Evolutionary conservation across 768 basidiomycete species (phyloP).

Genomic region (Pilatotrama ljubarskyi): DNA sequence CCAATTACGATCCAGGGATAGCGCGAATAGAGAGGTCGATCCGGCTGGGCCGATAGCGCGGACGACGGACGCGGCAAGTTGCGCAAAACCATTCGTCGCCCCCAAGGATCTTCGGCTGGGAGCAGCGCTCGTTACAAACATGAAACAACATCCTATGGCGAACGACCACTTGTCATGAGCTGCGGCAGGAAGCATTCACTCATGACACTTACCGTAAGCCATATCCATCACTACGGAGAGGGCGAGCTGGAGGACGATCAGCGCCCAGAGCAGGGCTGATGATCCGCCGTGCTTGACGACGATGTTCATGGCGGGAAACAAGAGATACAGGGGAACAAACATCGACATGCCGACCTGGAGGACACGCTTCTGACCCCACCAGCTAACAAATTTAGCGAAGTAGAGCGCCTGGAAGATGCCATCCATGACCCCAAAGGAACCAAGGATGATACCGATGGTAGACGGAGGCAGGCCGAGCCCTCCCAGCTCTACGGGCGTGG

Average conservation of each 20-base stretch:
- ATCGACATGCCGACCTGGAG: constrained; percentile 30
- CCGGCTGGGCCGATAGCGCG: constrained; percentile 54
- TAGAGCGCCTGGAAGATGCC: constrained; percentile 40
- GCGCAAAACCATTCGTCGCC: constrained; percentile 54
- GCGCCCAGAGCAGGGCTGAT: constrained; percentile 25
- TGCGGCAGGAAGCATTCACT: too few relatives aligned
- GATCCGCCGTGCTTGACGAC: constrained; percentile 23
- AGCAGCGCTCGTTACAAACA: constrained; percentile 34
- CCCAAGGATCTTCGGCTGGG: constrained; percentile 42
- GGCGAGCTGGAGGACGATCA: constrained; percentile 28
- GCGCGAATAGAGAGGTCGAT: constrained; percentile 57
- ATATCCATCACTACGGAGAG: constrained; percentile 31
- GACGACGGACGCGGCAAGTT: constrained; percentile 49
- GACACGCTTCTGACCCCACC: constrained; percentile 38
- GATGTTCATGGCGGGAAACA: constrained; percentile 33
- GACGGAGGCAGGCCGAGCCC: constrained; percentile 40
- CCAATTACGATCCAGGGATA: constrained; percentile 46
- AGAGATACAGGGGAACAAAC: constrained; percentile 28
- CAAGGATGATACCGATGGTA: constrained; percentile 40
- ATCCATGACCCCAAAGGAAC: constrained; percentile 37
- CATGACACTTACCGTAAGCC: constrained; percentile 30
- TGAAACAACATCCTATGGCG: constrained; percentile 33
- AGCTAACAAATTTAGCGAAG: constrained; percentile 38
- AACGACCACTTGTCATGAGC: too few relatives aligned
- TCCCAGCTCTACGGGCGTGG: constrained; percentile 40